Evolutionary conservation across 768 basidiomycete species (phyloP).

Genomic region (Psilocybe tampanensis): DNA sequence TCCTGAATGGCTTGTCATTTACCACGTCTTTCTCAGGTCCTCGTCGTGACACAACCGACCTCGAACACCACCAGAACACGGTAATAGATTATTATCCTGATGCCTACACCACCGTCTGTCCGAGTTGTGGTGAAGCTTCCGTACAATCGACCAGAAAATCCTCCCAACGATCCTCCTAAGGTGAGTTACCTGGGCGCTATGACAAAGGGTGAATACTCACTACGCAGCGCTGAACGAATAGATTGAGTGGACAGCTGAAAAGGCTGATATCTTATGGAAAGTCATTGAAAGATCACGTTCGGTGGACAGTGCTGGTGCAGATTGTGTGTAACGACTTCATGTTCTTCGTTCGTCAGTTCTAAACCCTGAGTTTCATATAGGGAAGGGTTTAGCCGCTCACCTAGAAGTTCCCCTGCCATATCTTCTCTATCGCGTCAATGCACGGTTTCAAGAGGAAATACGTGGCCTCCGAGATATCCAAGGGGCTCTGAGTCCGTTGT

Average conservation of each 20-base stretch:
- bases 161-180: constrained; percentile 64
- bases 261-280: constrained; percentile 86
- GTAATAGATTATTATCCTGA: constrained; percentile 7
- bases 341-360: background rate
- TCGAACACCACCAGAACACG: background rate
- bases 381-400: constrained; percentile 83
- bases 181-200: constrained; percentile 43
- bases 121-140: constrained; percentile 83
- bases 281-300: constrained; percentile 79
- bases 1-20: background rate
- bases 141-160: constrained; percentile 74
- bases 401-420: constrained; percentile 84
- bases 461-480: constrained; percentile 75
- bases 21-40: background rate
- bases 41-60: background rate
- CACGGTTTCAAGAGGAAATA: constrained; percentile 84
- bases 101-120: constrained; percentile 40
- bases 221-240: constrained; percentile 31
- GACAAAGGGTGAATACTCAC: constrained; percentile 1
- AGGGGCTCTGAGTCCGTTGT: constrained; percentile 56
- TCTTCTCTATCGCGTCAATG: constrained; percentile 81
- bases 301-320: constrained; percentile 71
- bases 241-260: constrained; percentile 87
- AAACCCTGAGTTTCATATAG: constrained; percentile 39
- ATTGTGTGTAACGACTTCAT: constrained; percentile 57